Evolutionary conservation across 768 basidiomycete species (phyloP).

Genomic region (Collybiopsis confluens): DNA sequence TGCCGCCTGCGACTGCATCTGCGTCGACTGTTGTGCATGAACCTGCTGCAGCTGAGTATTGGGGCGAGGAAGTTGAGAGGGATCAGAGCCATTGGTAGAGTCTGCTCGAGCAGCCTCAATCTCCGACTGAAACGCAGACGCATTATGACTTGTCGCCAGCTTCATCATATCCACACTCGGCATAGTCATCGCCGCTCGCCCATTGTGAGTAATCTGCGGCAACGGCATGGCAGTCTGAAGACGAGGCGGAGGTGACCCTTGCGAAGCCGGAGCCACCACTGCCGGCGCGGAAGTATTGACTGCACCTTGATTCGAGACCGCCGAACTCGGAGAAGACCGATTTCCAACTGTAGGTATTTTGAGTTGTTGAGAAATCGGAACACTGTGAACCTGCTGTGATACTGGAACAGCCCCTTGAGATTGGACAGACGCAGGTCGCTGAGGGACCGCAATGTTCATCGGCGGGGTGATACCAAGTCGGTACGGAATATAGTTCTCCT

Average conservation of each 20-base stretch:
- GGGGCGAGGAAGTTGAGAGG: conserved; percentile 9
- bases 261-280: neutral
- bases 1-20: neutral
- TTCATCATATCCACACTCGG: conserved; percentile 36
- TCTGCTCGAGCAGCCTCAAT: conserved; percentile 6
- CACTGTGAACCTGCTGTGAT: neutral
- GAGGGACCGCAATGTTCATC: neutral
- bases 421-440: too few species aligned
- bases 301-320: neutral
- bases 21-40: conserved; percentile 30
- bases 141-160: conserved; percentile 13
- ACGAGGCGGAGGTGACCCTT: conserved; percentile 30
- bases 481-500: conserved; percentile 8
- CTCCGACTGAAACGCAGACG: conserved; percentile 12
- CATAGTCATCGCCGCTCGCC: conserved; percentile 41
- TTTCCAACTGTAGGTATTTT: neutral
- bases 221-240: conserved; percentile 20
- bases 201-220: conserved; percentile 8
- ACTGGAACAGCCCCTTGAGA: neutral
- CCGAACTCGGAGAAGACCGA: neutral
- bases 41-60: conserved; percentile 41
- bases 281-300: neutral
- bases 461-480: conserved; percentile 9
- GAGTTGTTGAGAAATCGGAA: conserved; percentile 6
- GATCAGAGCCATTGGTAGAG: neutral